These are phyloP conservation scores for Dictyostelium capitatum DNA, from an alignment of 78 protist species.

Conservation along the genomic window DNA sequence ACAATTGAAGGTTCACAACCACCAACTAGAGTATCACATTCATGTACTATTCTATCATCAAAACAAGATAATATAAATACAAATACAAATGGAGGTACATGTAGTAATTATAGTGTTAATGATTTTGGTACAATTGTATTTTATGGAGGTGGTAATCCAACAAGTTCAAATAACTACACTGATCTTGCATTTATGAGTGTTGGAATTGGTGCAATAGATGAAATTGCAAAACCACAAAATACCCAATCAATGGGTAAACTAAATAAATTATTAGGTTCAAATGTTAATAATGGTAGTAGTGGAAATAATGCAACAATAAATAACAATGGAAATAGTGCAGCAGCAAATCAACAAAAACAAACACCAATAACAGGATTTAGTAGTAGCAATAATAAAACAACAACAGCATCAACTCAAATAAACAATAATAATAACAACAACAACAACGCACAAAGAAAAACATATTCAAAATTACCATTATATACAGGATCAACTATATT, in stretches of 20 bases:
- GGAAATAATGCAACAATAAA: neutral
- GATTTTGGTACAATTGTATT: constrained; percentile 38
- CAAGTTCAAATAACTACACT: neutral
- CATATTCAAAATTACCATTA: constrained; percentile 53
- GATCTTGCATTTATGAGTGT: constrained; percentile 49
- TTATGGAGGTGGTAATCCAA: constrained; percentile 32
- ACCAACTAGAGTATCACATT: constrained; percentile 25
- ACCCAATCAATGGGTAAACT: constrained; percentile 25
- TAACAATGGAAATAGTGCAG: neutral
- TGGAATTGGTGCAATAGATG: constrained; percentile 39
- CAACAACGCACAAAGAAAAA: neutral
- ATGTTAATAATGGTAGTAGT: neutral
- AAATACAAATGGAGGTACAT: neutral
- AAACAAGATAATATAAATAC: neutral
- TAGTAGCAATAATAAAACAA: neutral
- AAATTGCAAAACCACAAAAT: constrained; percentile 66
- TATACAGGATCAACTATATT: constrained; percentile 31
- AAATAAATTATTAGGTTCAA: constrained; percentile 33
- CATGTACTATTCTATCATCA: neutral
- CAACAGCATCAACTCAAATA: constrained; percentile 13
- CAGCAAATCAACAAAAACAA: neutral
- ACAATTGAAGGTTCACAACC: constrained; percentile 30
- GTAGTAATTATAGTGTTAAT: neutral
- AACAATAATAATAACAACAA: neutral
- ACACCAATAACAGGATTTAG: neutral